phyloP scores from a whole-genome alignment of 257 asterid species.

The Solanum paucissectum region DNA sequence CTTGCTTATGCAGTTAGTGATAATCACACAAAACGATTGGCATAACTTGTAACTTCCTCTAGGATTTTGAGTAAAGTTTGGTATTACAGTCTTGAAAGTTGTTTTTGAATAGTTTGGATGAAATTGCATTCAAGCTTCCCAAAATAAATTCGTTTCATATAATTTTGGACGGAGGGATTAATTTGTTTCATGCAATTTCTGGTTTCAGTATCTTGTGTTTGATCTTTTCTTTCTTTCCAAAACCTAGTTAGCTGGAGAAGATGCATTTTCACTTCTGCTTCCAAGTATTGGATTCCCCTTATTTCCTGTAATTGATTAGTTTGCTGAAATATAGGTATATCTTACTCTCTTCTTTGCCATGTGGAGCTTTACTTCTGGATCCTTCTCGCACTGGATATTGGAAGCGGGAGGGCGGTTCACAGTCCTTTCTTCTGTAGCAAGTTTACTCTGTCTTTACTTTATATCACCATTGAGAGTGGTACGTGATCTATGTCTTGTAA shows the following conservation, averaged over 20 bases:
- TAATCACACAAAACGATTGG: no score
- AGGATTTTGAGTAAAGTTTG: no score
- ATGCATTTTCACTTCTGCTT: neutral
- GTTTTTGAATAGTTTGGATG: neutral
- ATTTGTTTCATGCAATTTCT: neutral
- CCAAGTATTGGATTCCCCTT: neutral
- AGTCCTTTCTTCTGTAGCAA: neutral
- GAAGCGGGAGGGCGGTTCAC: neutral
- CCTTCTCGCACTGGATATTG: neutral
- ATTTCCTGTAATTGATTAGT: neutral
- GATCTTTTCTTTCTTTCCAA: neutral
- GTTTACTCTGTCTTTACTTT: neutral
- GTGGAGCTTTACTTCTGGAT: neutral
- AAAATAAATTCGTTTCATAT: neutral
- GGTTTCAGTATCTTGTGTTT: neutral
- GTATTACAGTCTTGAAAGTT: neutral
- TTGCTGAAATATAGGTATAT: neutral
- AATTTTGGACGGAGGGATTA: neutral
- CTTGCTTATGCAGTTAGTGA: no score
- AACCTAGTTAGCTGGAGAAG: neutral
- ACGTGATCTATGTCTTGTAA: neutral
- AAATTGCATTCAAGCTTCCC: neutral
- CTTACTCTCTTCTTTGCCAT: neutral
- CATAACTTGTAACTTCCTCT: no score
- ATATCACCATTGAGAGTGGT: neutral